phyloP scores from a whole-genome alignment of 73 alveolate species.

The Symbiodinium natans region DNA sequence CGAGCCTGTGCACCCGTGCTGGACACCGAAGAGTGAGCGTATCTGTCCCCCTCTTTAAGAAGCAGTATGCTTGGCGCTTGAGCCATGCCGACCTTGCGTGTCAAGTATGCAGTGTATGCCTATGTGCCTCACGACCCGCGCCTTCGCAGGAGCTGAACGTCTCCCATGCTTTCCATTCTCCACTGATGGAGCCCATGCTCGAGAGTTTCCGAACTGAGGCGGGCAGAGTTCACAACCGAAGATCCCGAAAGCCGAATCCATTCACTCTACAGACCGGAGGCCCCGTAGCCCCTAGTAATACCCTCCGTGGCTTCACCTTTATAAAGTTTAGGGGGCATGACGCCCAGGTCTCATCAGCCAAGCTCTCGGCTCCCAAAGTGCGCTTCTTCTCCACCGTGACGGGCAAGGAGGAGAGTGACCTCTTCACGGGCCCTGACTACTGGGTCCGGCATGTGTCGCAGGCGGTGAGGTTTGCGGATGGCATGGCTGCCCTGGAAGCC shows the following conservation, averaged over 20 bases:
- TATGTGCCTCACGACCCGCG: no score
- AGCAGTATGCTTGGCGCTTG: no score
- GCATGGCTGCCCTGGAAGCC: constrained; percentile 36
- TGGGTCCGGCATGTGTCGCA: constrained; percentile 78
- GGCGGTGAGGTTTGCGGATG: constrained; percentile 68
- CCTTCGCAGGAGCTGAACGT: constrained; percentile 57
- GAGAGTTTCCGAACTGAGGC: constrained; percentile 75
- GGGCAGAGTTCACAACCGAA: neutral
- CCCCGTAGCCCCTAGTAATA: no score
- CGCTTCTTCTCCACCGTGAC: constrained; percentile 87
- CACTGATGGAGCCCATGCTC: constrained; percentile 72
- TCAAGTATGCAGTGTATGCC: no score
- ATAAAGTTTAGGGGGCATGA: no score
- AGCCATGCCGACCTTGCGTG: no score
- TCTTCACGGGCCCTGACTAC: constrained; percentile 34
- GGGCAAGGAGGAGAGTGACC: constrained; percentile 71
- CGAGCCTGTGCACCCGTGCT: no score
- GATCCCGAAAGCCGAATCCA: neutral
- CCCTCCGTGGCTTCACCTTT: no score
- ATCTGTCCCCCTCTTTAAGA: no score
- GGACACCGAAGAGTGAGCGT: no score
- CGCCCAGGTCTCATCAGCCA: constrained; percentile 57
- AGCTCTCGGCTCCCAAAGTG: constrained; percentile 36
- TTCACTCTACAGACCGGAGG: no score
- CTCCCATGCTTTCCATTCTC: constrained; percentile 93